Conservation (phyloP, 2,329 filamentous ascomycete genomes). For the Exophiala sp. region DNA sequence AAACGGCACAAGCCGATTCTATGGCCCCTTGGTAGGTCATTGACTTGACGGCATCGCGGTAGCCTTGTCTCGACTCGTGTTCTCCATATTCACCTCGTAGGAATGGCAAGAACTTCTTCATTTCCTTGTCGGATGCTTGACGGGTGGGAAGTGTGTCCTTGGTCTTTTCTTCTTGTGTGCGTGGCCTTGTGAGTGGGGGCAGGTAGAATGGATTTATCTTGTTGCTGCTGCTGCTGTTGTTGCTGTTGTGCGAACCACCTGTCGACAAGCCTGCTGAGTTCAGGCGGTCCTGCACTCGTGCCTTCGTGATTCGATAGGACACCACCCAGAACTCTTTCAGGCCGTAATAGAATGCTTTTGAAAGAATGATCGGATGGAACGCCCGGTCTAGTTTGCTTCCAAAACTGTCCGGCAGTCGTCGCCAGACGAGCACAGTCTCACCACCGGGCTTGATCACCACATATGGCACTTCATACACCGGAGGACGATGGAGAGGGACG, state of each 20-base stretch:
- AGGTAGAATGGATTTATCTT: neutral
- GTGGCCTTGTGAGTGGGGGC: neutral
- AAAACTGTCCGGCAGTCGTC: constrained; percentile 15
- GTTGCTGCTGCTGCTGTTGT: neutral
- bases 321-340: constrained; percentile 18
- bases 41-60: constrained; percentile 18
- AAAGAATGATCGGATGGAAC: constrained; percentile 22
- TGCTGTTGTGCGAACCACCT: neutral
- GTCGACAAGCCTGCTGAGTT: neutral
- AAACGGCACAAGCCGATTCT: constrained; percentile 15
- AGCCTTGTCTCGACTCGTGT: constrained; percentile 9
- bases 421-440: constrained; percentile 18
- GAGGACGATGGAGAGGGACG: constrained; percentile 17
- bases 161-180: constrained; percentile 13
- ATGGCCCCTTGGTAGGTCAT: constrained; percentile 24
- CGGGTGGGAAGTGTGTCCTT: constrained; percentile 2
- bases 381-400: constrained; percentile 24
- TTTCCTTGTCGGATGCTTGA: constrained; percentile 7
- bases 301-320: constrained; percentile 16
- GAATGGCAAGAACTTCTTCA: constrained; percentile 16
- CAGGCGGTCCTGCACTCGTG: constrained; percentile 13
- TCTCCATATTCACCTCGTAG: constrained; percentile 20
- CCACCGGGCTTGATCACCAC: constrained; percentile 14
- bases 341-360: constrained; percentile 21
- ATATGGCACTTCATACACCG: constrained; percentile 24